Percentiles rank a stretch among this genome's conserved stretches.
Evolutionary conservation across 164 flowering plant genomes (phyloP).

Genomic region (Magnolia sinica): DNA sequence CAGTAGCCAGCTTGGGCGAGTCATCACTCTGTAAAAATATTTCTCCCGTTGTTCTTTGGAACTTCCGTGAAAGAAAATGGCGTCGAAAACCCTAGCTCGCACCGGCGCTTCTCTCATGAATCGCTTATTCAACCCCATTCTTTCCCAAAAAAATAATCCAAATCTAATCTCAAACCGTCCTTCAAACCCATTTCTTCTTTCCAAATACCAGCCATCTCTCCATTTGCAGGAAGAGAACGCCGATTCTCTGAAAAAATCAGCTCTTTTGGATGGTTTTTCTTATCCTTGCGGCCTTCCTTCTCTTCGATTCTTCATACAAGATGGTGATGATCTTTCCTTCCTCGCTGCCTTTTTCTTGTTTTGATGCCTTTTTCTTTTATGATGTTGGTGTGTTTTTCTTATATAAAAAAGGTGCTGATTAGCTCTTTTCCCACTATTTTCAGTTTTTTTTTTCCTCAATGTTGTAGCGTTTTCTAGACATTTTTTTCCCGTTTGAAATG

Average conservation of each 20-base stretch:
- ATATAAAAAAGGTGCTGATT: neutral
- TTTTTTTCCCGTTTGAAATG: neutral
- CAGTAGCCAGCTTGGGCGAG: no score
- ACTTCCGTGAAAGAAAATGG: conserved; percentile 27
- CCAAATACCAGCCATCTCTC: conserved; percentile 28
- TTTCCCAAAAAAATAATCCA: conserved; percentile 8
- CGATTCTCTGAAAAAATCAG: conserved; percentile 14
- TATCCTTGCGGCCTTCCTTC: conserved; percentile 62
- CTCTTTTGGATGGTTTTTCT: conserved; percentile 25
- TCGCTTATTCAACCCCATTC: conserved; percentile 28
- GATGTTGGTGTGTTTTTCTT: neutral
- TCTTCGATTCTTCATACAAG: conserved; percentile 65
- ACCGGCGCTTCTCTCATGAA: conserved; percentile 41
- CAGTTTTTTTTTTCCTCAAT: neutral
- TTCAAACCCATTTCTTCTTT: conserved; percentile 32
- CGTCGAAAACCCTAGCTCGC: conserved; percentile 54
- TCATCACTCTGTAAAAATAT: no score
- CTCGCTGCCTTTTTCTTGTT: no score
- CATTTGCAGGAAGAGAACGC: conserved; percentile 33
- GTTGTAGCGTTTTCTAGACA: neutral
- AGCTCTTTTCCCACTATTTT: neutral
- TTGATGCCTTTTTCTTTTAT: neutral
- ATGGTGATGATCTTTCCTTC: conserved; percentile 30
- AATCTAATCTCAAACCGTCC: neutral
- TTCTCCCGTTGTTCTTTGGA: no score